Evolutionary conservation across 352 stramenopile species (phyloP).

Genomic region (Globisporangium heterothallicum): DNA sequence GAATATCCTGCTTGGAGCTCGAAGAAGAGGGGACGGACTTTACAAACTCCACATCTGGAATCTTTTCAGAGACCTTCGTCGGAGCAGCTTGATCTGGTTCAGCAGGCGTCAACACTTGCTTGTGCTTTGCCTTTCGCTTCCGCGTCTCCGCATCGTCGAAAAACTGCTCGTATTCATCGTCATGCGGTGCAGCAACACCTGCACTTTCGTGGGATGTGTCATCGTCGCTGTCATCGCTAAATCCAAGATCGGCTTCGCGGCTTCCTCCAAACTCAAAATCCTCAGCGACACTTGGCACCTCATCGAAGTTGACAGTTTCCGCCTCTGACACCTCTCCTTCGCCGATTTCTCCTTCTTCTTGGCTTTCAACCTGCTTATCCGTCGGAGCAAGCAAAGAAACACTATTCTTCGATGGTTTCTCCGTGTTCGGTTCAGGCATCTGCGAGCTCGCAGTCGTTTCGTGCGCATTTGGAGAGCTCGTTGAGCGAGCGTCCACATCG

Average conservation of each 20-base stretch:
- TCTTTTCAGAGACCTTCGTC: not conserved
- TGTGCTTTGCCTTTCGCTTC: conserved; percentile 11
- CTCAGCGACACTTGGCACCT: conserved; percentile 2
- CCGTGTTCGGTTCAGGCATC: not conserved
- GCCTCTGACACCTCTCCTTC: conserved; percentile 9
- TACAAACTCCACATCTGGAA: conserved; percentile 3
- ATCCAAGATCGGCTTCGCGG: conserved; percentile 10
- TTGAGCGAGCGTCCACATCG: too few species aligned
- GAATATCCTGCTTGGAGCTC: too few species aligned
- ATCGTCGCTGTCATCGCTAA: conserved; percentile 32
- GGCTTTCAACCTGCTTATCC: not conserved
- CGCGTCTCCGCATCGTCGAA: conserved; percentile 10
- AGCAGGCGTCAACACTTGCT: conserved; percentile 1
- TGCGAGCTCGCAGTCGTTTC: not conserved
- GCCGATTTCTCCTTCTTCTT: not conserved
- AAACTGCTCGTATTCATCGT: conserved; percentile 15
- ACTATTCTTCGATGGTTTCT: conserved; percentile 2
- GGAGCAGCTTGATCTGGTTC: not conserved
- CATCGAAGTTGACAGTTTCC: conserved; percentile 10
- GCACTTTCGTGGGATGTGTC: conserved; percentile 14
- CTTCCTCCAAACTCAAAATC: conserved; percentile 8
- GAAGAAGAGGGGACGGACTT: not conserved
- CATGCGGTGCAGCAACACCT: conserved; percentile 3
- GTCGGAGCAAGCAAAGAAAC: not conserved
- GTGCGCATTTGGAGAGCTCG: not conserved